Base-by-base conservation (phyloP, 1,139 yeast genomes). In the Lodderomyces parapsilosis region DNA sequence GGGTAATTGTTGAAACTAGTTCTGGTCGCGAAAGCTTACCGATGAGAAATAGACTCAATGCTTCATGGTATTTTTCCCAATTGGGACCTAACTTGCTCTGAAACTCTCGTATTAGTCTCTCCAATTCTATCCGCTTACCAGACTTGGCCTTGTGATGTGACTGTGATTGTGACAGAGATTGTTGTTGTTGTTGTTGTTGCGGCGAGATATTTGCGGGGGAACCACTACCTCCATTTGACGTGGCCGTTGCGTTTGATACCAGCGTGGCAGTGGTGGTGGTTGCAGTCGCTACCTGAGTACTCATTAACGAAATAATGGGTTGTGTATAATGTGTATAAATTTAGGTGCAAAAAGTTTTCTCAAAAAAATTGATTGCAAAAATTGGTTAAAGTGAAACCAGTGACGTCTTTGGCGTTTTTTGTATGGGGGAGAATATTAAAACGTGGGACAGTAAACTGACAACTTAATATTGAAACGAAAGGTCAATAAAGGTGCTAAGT, bases 31-130 rank as follows among this genome's bases (percentile, higher is more conserved):
- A 86, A 18, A 90, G 68, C 57, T 83, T 83, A 4, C 96, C 96
- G 41, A 87, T 77, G 32, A 91, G 71, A 54, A 88, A 91, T 42
- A 79, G 68, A 47, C 94, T 82, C 31, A 91, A 74, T 6, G 88
- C 75, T 48, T 84, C 87, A 50, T 95, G 93, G 62, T 91, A 91
- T 47, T 78, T 78, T 52, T 86, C 93, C 99, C 99, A 91, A 48
- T 80, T 76, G 45, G 71, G 68, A 0, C 97, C 97, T 45, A 91
- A 62, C 46, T 76, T 71, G 43, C 74, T 73, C 50, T 87, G 93
- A 50, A 91, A 80, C 47, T 86, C 91, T 39, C 79, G 74, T 58
- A 91, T 88, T 48, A 89, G 71, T 2, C 68, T 62, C 53, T 87
- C 94, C 23, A 91, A 75, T 49, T 89, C 96, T 31, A 84, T 69